phyloP scores from a whole-genome alignment of 805 yeast species.

The Ogataea pilisensis region DNA sequence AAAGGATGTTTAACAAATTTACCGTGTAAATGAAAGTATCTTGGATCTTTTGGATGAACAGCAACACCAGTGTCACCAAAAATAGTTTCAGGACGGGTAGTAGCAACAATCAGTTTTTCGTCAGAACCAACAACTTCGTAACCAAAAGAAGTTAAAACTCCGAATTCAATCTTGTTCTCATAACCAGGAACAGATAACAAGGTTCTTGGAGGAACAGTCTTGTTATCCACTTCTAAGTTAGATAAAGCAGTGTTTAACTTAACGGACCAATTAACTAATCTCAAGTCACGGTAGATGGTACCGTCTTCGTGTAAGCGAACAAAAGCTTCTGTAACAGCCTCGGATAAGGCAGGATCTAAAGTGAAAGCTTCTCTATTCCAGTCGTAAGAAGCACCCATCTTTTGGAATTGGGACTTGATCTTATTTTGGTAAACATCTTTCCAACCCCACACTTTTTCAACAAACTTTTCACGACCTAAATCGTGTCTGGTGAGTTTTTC shows the following conservation, averaged over 20 bases:
- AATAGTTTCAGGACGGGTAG: constrained; percentile 98
- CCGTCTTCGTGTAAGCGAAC: constrained; percentile 92
- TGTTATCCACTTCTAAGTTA: constrained; percentile 93
- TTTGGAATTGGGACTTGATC: constrained; percentile 78
- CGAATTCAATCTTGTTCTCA: constrained; percentile 87
- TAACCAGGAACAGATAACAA: constrained; percentile 83
- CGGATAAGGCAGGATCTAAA: constrained; percentile 68
- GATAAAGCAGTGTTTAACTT: constrained; percentile 93
- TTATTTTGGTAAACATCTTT: constrained; percentile 86
- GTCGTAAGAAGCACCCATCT: constrained; percentile 94
- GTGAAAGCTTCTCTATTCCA: constrained; percentile 96
- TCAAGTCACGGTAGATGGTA: constrained; percentile 85
- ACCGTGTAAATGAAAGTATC: constrained; percentile 94
- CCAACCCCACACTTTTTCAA: constrained; percentile 96
- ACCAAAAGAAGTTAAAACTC: constrained; percentile 94
- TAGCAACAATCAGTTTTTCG: constrained; percentile 87
- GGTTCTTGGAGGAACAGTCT: constrained; percentile 81
- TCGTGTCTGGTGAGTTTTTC: constrained; percentile 92
- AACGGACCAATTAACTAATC: constrained; percentile 96
- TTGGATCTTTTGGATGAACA: constrained; percentile 90
- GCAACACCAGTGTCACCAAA: constrained; percentile 99
- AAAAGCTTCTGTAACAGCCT: constrained; percentile 87
- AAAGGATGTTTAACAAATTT: constrained; percentile 89
- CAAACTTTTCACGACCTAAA: constrained; percentile 85
- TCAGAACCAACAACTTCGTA: constrained; percentile 82